Evolutionary conservation across 1,284 basidiomycete species (phyloP).

Genomic region (Ceratobasidium sp.): DNA sequence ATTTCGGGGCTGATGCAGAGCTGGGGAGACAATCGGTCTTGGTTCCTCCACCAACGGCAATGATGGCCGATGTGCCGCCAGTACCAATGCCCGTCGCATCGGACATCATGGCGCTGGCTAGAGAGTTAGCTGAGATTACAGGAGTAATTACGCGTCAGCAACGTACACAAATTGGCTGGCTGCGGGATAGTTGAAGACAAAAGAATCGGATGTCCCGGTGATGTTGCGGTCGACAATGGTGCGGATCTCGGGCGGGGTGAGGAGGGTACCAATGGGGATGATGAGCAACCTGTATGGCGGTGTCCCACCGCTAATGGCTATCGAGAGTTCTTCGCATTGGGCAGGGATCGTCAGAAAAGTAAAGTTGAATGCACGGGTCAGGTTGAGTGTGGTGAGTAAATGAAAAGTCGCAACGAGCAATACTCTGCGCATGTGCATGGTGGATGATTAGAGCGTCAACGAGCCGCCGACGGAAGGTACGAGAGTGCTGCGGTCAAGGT

Average conservation of each 20-base stretch:
- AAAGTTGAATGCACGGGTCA: slow-evolving; percentile 24
- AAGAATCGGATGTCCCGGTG: slow-evolving; percentile 55
- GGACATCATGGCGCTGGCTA: slow-evolving; percentile 59
- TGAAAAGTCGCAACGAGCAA: slow-evolving; percentile 3
- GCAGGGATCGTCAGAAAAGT: slow-evolving; percentile 31
- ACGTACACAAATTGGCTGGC: slow-evolving; percentile 69
- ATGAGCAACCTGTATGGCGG: slow-evolving; percentile 30
- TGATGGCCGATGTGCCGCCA: slow-evolving; percentile 74
- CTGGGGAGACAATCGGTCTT: slow-evolving; percentile 64
- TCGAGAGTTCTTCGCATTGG: slow-evolving; percentile 34
- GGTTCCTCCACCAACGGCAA: slow-evolving; percentile 62
- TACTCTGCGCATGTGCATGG: slow-evolving; percentile 13
- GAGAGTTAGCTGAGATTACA: not conserved
- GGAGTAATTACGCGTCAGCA: too few species aligned
- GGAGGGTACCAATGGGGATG: slow-evolving; percentile 27
- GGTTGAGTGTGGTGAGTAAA: not conserved
- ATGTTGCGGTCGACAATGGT: slow-evolving; percentile 66
- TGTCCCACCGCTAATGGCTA: slow-evolving; percentile 12
- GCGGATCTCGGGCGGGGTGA: slow-evolving; percentile 63
- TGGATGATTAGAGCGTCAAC: not conserved
- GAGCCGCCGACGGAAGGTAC: not conserved
- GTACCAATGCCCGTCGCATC: slow-evolving; percentile 71
- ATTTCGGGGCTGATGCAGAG: slow-evolving; percentile 45
- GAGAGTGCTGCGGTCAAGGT: slow-evolving; percentile 24
- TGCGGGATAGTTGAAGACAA: slow-evolving; percentile 69